Conservation (phyloP, 768 basidiomycete genomes). For the Tulasnella sp. region DNA sequence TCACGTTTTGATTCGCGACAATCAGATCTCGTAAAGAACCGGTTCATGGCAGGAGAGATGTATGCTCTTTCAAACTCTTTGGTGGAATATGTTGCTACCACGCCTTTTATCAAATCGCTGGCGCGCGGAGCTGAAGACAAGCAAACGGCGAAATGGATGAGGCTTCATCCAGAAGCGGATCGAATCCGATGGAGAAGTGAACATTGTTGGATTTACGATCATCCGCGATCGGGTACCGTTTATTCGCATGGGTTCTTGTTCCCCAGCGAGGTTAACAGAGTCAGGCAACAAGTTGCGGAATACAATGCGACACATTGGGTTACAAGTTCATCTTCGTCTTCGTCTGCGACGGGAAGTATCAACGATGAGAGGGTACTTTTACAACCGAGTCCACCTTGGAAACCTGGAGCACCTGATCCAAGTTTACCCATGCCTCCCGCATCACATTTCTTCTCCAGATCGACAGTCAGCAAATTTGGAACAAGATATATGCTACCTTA, state of each 20-base stretch:
- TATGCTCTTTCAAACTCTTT: constrained; percentile 34
- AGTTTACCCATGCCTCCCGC: constrained; percentile 6
- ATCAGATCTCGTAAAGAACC: constrained; percentile 29
- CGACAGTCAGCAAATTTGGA: constrained; percentile 73
- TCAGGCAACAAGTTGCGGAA: constrained; percentile 36
- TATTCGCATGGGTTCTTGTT: constrained; percentile 93
- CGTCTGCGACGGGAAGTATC: constrained; percentile 19
- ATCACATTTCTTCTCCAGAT: constrained; percentile 44
- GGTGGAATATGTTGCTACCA: constrained; percentile 30
- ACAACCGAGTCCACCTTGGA: neutral
- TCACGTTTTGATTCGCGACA: constrained; percentile 1
- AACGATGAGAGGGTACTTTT: neutral
- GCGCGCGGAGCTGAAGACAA: constrained; percentile 33
- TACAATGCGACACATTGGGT: constrained; percentile 16
- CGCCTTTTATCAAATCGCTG: constrained; percentile 23
- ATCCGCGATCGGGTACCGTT: constrained; percentile 88
- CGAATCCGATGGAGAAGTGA: constrained; percentile 85
- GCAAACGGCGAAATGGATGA: constrained; percentile 31
- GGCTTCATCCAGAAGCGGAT: constrained; percentile 33
- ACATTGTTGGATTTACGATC: constrained; percentile 96
- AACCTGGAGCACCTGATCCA: constrained; percentile 9
- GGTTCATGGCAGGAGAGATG: constrained; percentile 35
- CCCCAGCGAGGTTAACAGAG: constrained; percentile 69
- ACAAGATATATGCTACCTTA: constrained; percentile 58
- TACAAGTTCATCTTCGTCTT: constrained; percentile 20